Conservation (phyloP, 78 protist species). For the Speleostelium caveatum region DNA sequence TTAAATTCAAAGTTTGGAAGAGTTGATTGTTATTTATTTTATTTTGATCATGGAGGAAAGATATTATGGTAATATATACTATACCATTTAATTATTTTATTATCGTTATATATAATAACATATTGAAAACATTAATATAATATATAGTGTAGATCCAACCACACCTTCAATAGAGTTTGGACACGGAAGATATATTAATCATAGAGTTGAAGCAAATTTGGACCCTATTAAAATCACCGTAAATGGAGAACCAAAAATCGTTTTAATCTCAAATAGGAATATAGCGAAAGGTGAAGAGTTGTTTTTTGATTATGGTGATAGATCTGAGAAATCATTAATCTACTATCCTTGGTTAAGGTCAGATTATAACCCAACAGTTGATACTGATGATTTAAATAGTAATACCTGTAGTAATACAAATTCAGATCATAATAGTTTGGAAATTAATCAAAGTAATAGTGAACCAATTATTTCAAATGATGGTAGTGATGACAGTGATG, state of each 20-base stretch:
- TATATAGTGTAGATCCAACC: conserved; percentile 38
- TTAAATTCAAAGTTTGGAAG: not conserved
- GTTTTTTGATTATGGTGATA: conserved; percentile 53
- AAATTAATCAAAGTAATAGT: not conserved
- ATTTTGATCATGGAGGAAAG: conserved; percentile 48
- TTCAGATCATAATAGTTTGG: not conserved
- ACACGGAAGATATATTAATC: conserved; percentile 50
- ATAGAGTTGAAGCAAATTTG: conserved; percentile 8
- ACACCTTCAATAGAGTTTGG: conserved; percentile 34
- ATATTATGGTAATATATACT: conserved; percentile 24
- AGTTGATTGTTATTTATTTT: conserved; percentile 43
- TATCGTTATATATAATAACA: too few relatives aligned
- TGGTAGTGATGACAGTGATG: not conserved
- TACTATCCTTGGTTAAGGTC: conserved; percentile 31
- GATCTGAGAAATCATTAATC: conserved; percentile 6
- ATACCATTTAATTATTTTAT: not conserved
- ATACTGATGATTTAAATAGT: not conserved
- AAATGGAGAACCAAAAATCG: conserved; percentile 33
- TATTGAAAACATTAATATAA: not conserved
- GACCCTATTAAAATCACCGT: conserved; percentile 31
- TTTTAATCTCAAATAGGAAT: conserved; percentile 19
- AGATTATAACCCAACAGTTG: conserved; percentile 8
- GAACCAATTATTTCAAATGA: not conserved
- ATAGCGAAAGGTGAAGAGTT: conserved; percentile 19
- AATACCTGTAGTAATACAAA: too few relatives aligned